A percentile compares a stretch with the other conserved stretches of the same genome.
Evolutionary conservation across 805 yeast species (phyloP).

Genomic region (Saturnispora quitensis): DNA sequence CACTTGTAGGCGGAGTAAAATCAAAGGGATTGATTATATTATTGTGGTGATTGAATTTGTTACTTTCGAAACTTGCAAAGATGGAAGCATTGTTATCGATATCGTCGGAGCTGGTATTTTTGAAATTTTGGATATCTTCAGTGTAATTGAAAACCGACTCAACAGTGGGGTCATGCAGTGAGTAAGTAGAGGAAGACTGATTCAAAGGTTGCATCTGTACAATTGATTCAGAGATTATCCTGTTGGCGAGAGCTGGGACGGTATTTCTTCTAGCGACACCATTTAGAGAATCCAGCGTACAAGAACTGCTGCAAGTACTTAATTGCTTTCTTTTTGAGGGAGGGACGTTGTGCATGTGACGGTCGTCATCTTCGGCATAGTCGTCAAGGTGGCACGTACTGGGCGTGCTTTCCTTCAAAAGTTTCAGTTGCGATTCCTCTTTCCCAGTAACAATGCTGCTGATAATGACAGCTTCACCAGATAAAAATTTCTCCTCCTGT

Average conservation of each 20-base stretch:
- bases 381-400: background rate
- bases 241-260: background rate
- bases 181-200: background rate
- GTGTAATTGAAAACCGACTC: background rate
- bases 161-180: background rate
- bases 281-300: background rate
- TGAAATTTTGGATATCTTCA: background rate
- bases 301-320: background rate
- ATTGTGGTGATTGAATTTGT: no score
- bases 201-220: background rate
- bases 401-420: background rate
- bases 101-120: background rate
- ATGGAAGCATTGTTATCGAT: background rate
- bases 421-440: background rate
- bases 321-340: background rate
- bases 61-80: background rate
- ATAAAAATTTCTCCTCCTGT: constrained; percentile 11
- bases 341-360: background rate
- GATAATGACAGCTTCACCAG: constrained; percentile 21
- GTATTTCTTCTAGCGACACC: background rate
- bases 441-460: constrained; percentile 25
- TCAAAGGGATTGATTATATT: background rate
- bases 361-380: background rate
- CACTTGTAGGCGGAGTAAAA: background rate
- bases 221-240: background rate